Percentiles rank a stretch among this genome's conserved stretches.
These are phyloP conservation scores for Jamesozyma jinghongensis DNA, from an alignment of 805 yeast species.

Conservation along the genomic window DNA sequence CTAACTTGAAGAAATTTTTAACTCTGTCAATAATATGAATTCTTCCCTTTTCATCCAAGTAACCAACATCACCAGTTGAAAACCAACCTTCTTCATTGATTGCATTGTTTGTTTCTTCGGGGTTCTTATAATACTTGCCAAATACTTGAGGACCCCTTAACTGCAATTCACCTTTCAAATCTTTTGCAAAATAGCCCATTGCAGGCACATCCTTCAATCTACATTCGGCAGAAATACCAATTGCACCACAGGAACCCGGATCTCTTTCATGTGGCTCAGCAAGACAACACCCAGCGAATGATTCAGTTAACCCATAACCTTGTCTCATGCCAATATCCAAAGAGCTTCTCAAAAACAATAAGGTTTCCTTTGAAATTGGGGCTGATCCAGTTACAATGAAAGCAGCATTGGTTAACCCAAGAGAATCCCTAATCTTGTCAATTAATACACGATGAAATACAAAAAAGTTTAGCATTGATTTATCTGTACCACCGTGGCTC, in stretches of 20 bases:
- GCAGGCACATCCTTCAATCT: constrained; percentile 56
- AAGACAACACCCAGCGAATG: constrained; percentile 51
- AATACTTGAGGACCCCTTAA: constrained; percentile 60
- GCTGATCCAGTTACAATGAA: constrained; percentile 53
- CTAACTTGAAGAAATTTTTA: constrained; percentile 64
- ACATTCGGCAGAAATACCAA: constrained; percentile 47
- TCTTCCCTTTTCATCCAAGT: constrained; percentile 43
- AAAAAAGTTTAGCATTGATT: constrained; percentile 32
- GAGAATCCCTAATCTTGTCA: constrained; percentile 36
- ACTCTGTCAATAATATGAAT: constrained; percentile 62
- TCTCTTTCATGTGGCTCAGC: constrained; percentile 38
- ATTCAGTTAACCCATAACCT: constrained; percentile 73
- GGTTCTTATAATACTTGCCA: constrained; percentile 45
- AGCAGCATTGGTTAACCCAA: constrained; percentile 41
- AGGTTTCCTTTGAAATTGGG: constrained; percentile 56
- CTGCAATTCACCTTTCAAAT: constrained; percentile 51
- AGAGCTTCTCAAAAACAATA: constrained; percentile 52
- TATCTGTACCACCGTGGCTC: constrained; percentile 31
- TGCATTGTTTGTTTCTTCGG: constrained; percentile 44
- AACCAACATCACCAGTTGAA: constrained; percentile 58
- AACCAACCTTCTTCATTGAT: constrained; percentile 57
- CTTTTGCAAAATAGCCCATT: constrained; percentile 42
- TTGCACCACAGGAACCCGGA: constrained; percentile 54
- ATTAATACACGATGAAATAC: constrained; percentile 30
- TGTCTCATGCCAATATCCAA: constrained; percentile 48